A percentile compares a stretch with the other conserved stretches of the same genome.
Evolutionary conservation across 2,329 filamentous ascomycete genomes (phyloP).

Genomic region (Curvularia eragrostidis): DNA sequence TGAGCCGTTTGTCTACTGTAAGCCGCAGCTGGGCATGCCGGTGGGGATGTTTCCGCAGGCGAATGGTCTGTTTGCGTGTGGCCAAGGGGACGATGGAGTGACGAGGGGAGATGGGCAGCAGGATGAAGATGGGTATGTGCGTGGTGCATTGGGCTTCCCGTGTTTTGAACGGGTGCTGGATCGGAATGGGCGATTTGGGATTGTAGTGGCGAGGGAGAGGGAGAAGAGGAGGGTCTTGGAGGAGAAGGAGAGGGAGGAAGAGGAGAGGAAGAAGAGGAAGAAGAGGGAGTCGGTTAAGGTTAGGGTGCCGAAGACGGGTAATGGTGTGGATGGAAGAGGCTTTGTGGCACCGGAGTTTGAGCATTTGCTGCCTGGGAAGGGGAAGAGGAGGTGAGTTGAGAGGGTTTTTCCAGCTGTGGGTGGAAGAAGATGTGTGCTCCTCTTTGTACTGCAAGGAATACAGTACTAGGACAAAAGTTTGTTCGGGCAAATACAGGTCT

Average conservation of each 20-base stretch:
- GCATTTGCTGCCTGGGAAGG: conserved; percentile 2
- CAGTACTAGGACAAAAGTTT: too few species aligned
- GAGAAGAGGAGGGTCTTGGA: background rate
- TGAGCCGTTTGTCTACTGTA: conserved; percentile 41
- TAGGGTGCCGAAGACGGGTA: background rate
- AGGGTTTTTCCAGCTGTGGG: background rate
- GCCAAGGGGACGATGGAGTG: too few species aligned
- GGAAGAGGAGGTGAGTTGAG: background rate
- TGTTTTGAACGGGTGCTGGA: background rate
- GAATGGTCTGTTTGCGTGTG: background rate
- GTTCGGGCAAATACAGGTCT: too few species aligned
- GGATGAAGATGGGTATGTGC: conserved; percentile 16
- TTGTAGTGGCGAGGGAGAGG: background rate
- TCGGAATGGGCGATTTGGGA: background rate
- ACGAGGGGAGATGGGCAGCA: too few species aligned
- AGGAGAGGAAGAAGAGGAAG: background rate
- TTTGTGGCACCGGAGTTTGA: conserved; percentile 10
- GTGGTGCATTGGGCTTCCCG: conserved; percentile 20
- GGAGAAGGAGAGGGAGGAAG: background rate
- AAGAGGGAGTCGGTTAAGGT: too few species aligned
- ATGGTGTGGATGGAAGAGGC: conserved; percentile 1
- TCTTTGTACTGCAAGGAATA: too few species aligned
- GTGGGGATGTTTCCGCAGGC: conserved; percentile 20
- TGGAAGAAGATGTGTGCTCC: background rate
- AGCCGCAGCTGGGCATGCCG: conserved; percentile 25